These are phyloP conservation scores for Claviceps sorghi DNA, from an alignment of 2,329 filamentous ascomycete genomes.

Conservation along the genomic window DNA sequence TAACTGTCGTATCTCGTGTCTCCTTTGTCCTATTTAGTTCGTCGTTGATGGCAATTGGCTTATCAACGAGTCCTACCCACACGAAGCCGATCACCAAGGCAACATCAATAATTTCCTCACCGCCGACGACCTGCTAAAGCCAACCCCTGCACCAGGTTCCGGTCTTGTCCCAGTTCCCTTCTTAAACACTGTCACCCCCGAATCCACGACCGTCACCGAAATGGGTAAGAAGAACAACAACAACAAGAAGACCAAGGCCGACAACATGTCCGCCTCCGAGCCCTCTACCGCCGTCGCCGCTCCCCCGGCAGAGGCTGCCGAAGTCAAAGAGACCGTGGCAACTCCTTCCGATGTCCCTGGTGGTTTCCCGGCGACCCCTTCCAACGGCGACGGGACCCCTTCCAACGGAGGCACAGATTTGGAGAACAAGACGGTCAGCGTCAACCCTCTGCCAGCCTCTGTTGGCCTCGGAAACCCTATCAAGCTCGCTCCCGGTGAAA, in stretches of 20 bases:
- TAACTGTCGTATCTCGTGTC: constrained; percentile 8
- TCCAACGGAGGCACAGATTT: constrained; percentile 34
- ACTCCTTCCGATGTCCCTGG: constrained; percentile 27
- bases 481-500: constrained; percentile 63
- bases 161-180: constrained; percentile 28
- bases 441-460: constrained; percentile 49
- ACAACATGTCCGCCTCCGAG: constrained; percentile 5
- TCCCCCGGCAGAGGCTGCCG: constrained; percentile 5
- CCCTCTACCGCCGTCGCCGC: not conserved
- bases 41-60: constrained; percentile 89
- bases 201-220: constrained; percentile 51
- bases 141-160: not conserved
- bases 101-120: constrained; percentile 90
- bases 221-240: constrained; percentile 47
- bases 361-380: constrained; percentile 52
- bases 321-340: constrained; percentile 8
- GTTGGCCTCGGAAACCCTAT: constrained; percentile 64
- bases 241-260: constrained; percentile 28
- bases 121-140: constrained; percentile 50
- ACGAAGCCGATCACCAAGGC: constrained; percentile 67
- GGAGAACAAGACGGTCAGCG: constrained; percentile 36
- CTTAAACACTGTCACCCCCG: constrained; percentile 54
- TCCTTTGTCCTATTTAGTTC: constrained; percentile 45
- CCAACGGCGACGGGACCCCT: constrained; percentile 39
- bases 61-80: constrained; percentile 63